Base-by-base conservation (phyloP, 352 stramenopile genomes). In the Pseudoperonospora humuli region DNA sequence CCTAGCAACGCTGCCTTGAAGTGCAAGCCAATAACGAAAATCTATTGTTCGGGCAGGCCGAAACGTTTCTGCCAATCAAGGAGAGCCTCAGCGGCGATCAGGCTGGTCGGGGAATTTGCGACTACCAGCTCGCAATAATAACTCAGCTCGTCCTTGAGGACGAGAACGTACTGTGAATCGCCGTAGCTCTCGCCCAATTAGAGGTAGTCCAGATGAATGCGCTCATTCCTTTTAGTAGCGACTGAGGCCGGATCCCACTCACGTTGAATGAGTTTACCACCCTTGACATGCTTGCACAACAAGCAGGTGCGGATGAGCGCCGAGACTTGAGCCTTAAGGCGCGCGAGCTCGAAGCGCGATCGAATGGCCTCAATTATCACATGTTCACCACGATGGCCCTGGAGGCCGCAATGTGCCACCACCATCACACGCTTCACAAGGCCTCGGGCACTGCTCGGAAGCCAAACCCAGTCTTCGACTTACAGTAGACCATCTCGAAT, bases 231-330 rank as follows among this genome's bases (percentile, higher is more conserved):
- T 24, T 17, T 24, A 10, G 37, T 35, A 19, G 28, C 45, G 0
- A 50, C 33, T 2, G 10, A 8, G 37, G 25, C 36, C 9, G 48
- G n/a, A n/a, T n/a, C 23, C 39, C 44, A 61, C 4, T 32, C 27
- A 3, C 52, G 32, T 31, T 48, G 26, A 13, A 61, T 26, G 5
- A 61, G 4, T 5, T 61, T 54, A n/a, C 39, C 32, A 1, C 44
- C 33, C 13, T 61, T 61, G 3, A 47, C 3, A 13, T 55, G 52
- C 15, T 55, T 50, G 27, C 44, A 55, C 19, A 60, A 6, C 7
- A 60, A 17, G 17, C 51, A 54, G 2, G 28, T 21, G 7, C 34
- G 2, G 25, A 56, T 25, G 28, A 50, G 45, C 21, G 6, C 23
- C 42, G n/a, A n/a, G n/a, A n/a, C n/a, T n/a, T n/a, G n/a, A n/a